These are phyloP conservation scores for Trichophyton equinum DNA, from an alignment of 2,329 filamentous ascomycete species.

Conservation along the genomic window DNA sequence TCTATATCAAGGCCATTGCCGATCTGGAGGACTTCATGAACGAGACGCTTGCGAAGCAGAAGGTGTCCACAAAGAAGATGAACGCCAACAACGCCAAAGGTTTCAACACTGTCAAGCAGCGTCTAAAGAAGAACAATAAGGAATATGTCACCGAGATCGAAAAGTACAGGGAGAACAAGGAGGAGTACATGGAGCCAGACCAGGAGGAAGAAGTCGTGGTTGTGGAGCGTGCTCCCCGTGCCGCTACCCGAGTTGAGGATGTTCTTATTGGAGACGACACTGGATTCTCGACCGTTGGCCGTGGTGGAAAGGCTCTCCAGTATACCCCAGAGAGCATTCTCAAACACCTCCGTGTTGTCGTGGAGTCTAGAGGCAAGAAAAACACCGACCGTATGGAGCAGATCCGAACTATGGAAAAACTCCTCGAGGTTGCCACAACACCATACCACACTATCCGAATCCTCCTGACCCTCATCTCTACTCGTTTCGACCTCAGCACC, in stretches of 20 bases:
- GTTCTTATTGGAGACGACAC: conserved; percentile 55
- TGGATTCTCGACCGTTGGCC: conserved; percentile 79
- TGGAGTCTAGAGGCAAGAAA: conserved; percentile 96
- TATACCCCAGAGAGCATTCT: conserved; percentile 97
- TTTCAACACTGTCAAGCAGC: conserved; percentile 93
- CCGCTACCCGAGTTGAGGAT: conserved; percentile 31
- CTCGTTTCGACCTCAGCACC: conserved; percentile 82
- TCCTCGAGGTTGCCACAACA: conserved; percentile 73
- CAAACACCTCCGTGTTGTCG: conserved; percentile 84
- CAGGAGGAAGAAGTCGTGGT: conserved; percentile 55
- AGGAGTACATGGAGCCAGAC: conserved; percentile 74
- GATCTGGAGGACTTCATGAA: conserved; percentile 92
- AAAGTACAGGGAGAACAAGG: conserved; percentile 72
- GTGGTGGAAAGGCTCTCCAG: conserved; percentile 74
- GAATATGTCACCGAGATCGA: conserved; percentile 83
- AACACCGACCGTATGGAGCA: conserved; percentile 93
- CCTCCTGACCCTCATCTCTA: conserved; percentile 79
- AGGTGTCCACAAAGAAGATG: conserved; percentile 96
- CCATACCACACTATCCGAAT: conserved; percentile 93
- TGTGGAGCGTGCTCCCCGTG: conserved; percentile 41
- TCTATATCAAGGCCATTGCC: conserved; percentile 83
- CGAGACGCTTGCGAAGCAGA: conserved; percentile 88
- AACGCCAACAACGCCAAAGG: conserved; percentile 89
- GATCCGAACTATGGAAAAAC: conserved; percentile 94
- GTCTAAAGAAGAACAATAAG: conserved; percentile 97